Evolutionary conservation across 1,284 basidiomycete genomes (phyloP), one percentile per base, ranked within the genome.

Genomic region (Peniophora sp.): DNA sequence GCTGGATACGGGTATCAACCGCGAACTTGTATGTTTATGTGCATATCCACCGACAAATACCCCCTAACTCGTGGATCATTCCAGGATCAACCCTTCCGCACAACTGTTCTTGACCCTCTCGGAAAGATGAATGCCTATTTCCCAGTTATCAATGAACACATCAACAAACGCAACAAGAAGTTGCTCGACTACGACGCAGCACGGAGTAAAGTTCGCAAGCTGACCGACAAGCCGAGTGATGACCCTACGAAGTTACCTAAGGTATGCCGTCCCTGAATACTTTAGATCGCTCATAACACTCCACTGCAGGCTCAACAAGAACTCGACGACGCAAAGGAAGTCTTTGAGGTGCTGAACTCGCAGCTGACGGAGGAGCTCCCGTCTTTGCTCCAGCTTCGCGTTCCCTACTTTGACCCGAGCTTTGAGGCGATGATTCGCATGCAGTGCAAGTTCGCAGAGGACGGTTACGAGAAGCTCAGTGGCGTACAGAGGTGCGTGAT

Each of bases 381-480:
- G 0, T 84, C 96, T 60, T 72, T 99, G 24, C 81, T 99, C 46
- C 94, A 98, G 61, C 81, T 98, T 22, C 88, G 97, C 35, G 88
- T 99, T 41, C 96, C 97, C 6, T 99, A 93, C 74, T 91, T 99
- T 55, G 96, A 99, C 67, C 97, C 97, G 1, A 94, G 90, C 58
- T 98, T 99, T 65, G 97, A 99, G 69, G 92, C 96, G 32, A 98
- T 99, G 96, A 92, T 97, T 60, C 81, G 97, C 41, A 92, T 97
- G 80, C 96, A 99, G 67, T 83, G 91, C 63, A 93, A 94, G 62
- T 97, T 97, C 63, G 93, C 95, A 1, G 91, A 97, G 65, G 95
- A 98, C 61, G 97, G 92, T 0, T 99, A 99, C 66, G 95, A 99
- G 72, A 98, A 97, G 71, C 78, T 99, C 51, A 91, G 94, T 44